Evolutionary conservation across 1,139 yeast genomes (phyloP).

Genomic region (Candida neerlandica): DNA sequence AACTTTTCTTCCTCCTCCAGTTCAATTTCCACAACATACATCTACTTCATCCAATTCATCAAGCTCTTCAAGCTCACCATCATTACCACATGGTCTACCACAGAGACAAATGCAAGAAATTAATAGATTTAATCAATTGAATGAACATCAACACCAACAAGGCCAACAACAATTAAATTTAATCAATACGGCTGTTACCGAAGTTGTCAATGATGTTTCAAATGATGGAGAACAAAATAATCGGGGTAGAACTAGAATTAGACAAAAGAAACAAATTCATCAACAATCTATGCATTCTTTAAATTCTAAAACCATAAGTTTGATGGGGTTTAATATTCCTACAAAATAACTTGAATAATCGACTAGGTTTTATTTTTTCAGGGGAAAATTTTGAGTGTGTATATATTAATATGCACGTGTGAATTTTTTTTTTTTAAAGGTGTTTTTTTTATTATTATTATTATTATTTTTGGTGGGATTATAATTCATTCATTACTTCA

Average conservation of each 20-base stretch:
- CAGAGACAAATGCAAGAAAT: conserved; percentile 14
- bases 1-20: not conserved
- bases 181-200: not conserved
- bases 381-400: too few species aligned
- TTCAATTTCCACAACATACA: not conserved
- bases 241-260: conserved; percentile 15
- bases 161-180: not conserved
- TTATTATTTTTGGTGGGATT: too few species aligned
- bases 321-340: conserved; percentile 60
- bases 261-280: conserved; percentile 22
- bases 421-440: too few species aligned
- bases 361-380: too few species aligned
- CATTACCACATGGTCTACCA: not conserved
- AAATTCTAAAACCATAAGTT: conserved; percentile 24
- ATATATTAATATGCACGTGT: not conserved
- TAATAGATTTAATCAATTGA: not conserved
- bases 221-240: conserved; percentile 10
- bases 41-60: not conserved
- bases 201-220: too few species aligned
- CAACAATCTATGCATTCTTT: too few species aligned
- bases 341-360: not conserved
- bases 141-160: not conserved
- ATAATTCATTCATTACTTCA: too few species aligned
- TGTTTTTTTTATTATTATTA: too few species aligned
- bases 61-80: not conserved